Evolutionary conservation across 768 basidiomycete genomes (phyloP).

Genomic region (Leccinum subgranulosum): DNA sequence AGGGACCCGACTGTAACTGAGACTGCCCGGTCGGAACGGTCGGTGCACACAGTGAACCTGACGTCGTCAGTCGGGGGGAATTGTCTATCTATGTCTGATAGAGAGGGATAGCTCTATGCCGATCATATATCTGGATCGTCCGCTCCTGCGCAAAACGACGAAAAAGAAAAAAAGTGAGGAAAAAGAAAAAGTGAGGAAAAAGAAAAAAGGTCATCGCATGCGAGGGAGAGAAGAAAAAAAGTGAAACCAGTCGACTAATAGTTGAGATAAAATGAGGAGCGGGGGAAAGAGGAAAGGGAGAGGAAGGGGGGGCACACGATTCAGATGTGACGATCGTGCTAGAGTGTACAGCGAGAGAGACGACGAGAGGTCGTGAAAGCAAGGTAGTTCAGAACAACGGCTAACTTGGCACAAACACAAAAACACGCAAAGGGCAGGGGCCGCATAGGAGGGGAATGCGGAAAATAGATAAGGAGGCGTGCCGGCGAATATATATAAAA

Average conservation of each 20-base stretch:
- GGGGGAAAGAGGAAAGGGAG: neutral
- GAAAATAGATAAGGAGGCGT: neutral
- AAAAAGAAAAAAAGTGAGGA: neutral
- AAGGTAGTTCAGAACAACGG: neutral
- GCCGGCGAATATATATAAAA: neutral
- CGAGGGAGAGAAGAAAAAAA: neutral
- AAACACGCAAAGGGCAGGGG: constrained; percentile 1
- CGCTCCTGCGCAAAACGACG: constrained; percentile 6
- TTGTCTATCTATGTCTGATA: constrained; percentile 7
- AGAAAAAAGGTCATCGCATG: constrained; percentile 2
- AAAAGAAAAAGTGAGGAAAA: neutral
- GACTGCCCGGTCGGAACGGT: neutral
- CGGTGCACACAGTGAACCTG: neutral
- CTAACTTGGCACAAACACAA: neutral
- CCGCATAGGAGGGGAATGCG: neutral
- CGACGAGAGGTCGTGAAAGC: neutral
- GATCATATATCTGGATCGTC: constrained; percentile 11
- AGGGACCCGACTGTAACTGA: neutral
- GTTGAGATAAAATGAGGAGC: neutral
- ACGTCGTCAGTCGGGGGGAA: neutral
- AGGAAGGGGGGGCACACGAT: neutral
- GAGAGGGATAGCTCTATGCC: constrained; percentile 14
- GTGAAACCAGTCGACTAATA: neutral
- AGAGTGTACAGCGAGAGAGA: constrained; percentile 17
- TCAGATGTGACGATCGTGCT: constrained; percentile 11